phyloP scores from a whole-genome alignment of 345 rosid genomes.

The Brassica incana region DNA sequence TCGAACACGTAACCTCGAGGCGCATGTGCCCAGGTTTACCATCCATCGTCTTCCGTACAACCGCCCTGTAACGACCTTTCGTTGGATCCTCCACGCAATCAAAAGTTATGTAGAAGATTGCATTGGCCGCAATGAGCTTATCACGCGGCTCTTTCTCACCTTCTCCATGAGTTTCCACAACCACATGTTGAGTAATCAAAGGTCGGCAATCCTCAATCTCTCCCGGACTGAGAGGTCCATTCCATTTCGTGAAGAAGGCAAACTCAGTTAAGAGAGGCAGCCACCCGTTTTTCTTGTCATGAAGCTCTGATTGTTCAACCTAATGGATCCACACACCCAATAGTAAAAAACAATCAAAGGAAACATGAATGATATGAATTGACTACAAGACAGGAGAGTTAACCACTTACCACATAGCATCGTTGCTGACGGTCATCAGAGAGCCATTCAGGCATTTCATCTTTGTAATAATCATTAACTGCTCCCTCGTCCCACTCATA shows the following conservation, averaged over 20 bases:
- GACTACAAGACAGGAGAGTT: not conserved
- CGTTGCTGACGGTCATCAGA: not conserved
- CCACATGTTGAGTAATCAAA: not conserved
- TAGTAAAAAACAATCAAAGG: too few relatives aligned
- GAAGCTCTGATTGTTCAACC: not conserved
- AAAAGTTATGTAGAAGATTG: conserved; percentile 13
- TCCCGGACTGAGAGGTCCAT: not conserved
- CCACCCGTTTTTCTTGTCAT: not conserved
- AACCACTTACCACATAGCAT: conserved; percentile 16
- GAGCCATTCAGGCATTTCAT: not conserved
- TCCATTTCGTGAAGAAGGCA: not conserved
- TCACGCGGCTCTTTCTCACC: not conserved
- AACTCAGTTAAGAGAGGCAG: not conserved
- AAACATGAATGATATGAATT: not conserved
- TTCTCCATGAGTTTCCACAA: not conserved
- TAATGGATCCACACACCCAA: too few relatives aligned
- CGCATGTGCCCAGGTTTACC: conserved; percentile 18
- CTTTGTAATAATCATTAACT: not conserved
- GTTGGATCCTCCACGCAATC: not conserved
- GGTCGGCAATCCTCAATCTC: not conserved
- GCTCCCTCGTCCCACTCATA: not conserved
- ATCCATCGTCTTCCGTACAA: conserved; percentile 22
- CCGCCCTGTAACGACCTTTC: not conserved
- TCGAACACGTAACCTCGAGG: not conserved
- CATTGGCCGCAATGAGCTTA: conserved; percentile 18